Base-by-base conservation (phyloP, 1,284 basidiomycete genomes). In the Pseudozyma sp. region DNA sequence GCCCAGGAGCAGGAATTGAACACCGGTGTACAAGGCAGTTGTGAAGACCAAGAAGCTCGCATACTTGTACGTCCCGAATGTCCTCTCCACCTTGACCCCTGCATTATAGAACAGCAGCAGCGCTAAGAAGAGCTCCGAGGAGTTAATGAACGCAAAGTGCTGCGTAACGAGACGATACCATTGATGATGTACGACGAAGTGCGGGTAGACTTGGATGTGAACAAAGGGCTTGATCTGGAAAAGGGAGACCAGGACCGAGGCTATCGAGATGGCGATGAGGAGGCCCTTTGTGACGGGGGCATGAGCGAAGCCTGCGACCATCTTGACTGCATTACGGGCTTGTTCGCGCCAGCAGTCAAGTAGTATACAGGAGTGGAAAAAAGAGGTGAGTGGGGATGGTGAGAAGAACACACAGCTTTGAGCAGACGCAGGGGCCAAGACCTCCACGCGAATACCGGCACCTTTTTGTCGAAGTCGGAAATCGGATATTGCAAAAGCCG, bases 51-150 rank as follows among this genome's bases (percentile, higher is more conserved):
- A 42, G 25, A 77, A 74, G 38, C 53, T 38, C n/a, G 92, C 92
- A 86, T 90, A 97, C 85, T 97, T 97, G 62, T 91, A 86, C 56
- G 90, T 91, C 2, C 95, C 95, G 81, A 95, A 96, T 43, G 90
- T 89, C 59, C 95, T 88, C 83, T 97, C 95, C 47, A 96, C 88
- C 25, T 89, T 89, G 2, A 93, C 86, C 1, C 90, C 90, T 21
- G 90, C 88, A 80, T 90, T 90, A 85, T 91, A 95, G 2, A 97
- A 86, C 14, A 95, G 76, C 25, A 95, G 80, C 72, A 92, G 90
- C 1, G 89, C 90, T 50, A 96, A 83, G 54, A 97, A 89, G 36
- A 97, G 88, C 82, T 96, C 93, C 63, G 92, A 92, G 0, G 92
- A 94, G 83, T 91, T 95, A 5, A 90, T 89, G 82, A 92, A 96